Evolutionary conservation across 1,284 basidiomycete species (phyloP).

Genomic region (Austroboletus novae-zelandiae): DNA sequence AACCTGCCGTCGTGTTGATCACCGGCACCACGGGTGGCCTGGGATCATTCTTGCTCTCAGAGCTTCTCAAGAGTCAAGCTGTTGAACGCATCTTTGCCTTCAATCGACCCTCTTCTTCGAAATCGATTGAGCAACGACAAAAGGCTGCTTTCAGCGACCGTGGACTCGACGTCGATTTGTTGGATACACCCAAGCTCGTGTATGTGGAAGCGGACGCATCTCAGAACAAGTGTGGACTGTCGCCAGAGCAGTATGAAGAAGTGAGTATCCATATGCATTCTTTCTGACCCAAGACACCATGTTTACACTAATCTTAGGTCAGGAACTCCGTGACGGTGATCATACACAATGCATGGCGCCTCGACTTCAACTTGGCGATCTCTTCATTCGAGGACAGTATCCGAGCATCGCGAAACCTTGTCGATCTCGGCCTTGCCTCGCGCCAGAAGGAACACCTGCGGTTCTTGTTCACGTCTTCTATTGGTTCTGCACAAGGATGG

Average conservation of each 20-base stretch:
- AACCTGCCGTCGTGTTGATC: slow-evolving; percentile 27
- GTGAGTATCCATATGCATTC: neutral
- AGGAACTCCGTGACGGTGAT: slow-evolving; percentile 19
- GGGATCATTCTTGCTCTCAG: slow-evolving; percentile 33
- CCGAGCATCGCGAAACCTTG: slow-evolving; percentile 21
- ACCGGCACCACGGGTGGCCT: slow-evolving; percentile 37
- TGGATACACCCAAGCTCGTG: slow-evolving; percentile 10
- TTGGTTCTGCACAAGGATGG: slow-evolving; percentile 35
- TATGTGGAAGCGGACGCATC: slow-evolving; percentile 15
- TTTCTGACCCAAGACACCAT: no score
- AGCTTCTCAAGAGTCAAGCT: slow-evolving; percentile 18
- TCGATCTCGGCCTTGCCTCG: slow-evolving; percentile 17
- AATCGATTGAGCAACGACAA: slow-evolving; percentile 19
- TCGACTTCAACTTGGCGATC: slow-evolving; percentile 25
- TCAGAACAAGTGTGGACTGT: slow-evolving; percentile 9
- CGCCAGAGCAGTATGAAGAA: slow-evolving; percentile 5
- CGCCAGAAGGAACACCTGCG: slow-evolving; percentile 16
- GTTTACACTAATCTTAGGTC: no score
- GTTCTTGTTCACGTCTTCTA: slow-evolving; percentile 36
- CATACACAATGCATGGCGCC: no score
- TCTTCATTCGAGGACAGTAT: slow-evolving; percentile 25
- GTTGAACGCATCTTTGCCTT: slow-evolving; percentile 30
- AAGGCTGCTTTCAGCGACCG: slow-evolving; percentile 15
- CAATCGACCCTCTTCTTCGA: slow-evolving; percentile 25
- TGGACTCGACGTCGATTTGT: slow-evolving; percentile 7